Base-by-base conservation (phyloP, 768 basidiomycete species). In the Baorangia bicolor region DNA sequence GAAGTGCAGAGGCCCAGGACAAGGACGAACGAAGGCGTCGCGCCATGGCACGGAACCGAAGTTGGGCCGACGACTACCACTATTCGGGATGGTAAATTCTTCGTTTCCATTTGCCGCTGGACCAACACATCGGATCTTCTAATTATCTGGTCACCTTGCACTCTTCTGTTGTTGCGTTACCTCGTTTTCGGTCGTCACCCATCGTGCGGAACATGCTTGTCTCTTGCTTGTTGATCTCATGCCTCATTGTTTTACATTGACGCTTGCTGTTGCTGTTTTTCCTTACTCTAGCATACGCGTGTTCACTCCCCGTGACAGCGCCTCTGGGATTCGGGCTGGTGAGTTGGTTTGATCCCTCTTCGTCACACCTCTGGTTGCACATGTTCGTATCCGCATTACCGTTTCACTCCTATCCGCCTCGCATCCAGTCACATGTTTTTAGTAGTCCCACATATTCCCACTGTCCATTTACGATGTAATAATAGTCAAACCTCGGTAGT, bases 31-130 rank as follows among this genome's bases (percentile, higher is more conserved):
- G 69, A 59, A 75, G 61, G 60, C 72, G 69, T 68, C 73, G 70
- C 31, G 80, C 79, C 12, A 65, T 87, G 68, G 79, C 82, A 49
- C 73, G 85, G 60, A 87, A 86, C 66, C 77, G 80, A 49, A 88
- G 84, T 65, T 87, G 82, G 84, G 81, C 83, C 21, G 80, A 86
- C 55, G 84, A 88, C 57, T 88, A 79, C 67, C 87, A 88, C 68
- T 75, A 73, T 56, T 66, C 78, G 18, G 87, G 87, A 39, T 89
- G 87, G 87, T 88, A 68, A 63, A 20, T 28, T 31, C 28, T 33
- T 51, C 41, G 31, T 45, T 43, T 46, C 38, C 18, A 31, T 40
- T 28, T 54, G 5, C 30, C 18, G 53, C 25, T 56, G 56, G 49
- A 52, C 54, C 53, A 47, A 43, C 62, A 56, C 57, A 54, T 53